Conservation (phyloP, 1,284 basidiomycete species). For the Rhodotorula mucilaginosa region DNA sequence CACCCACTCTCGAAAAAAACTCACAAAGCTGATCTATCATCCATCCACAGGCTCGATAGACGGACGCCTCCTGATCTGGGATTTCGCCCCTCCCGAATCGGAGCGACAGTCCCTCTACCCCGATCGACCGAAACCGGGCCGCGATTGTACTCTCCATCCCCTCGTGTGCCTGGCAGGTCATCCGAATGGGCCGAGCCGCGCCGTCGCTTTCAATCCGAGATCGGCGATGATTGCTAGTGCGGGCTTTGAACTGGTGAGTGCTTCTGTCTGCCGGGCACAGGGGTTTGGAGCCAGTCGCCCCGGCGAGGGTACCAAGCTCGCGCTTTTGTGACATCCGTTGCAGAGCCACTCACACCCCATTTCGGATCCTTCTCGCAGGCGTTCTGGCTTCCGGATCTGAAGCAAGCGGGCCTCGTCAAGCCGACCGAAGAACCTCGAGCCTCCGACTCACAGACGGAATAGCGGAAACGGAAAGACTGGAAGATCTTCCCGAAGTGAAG, state of each 20-base stretch:
- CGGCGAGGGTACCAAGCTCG: no score
- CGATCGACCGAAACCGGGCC: conserved; percentile 39
- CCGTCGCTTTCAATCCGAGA: conserved; percentile 82
- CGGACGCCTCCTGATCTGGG: conserved; percentile 77
- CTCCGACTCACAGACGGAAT: no score
- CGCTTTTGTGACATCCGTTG: no score
- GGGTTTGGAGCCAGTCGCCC: neutral
- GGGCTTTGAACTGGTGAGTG: conserved; percentile 75
- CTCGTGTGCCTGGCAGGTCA: conserved; percentile 67
- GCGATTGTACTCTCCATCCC: conserved; percentile 58
- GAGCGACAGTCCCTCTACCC: conserved; percentile 14
- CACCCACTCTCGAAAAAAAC: no score
- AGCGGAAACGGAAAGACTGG: neutral
- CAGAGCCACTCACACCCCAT: neutral
- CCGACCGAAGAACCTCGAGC: conserved; percentile 2
- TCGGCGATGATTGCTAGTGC: conserved; percentile 83
- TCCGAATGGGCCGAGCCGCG: conserved; percentile 68
- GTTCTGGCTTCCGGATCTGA: conserved; percentile 74
- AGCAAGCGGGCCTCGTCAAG: conserved; percentile 51
- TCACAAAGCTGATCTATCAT: no score
- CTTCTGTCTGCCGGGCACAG: neutral
- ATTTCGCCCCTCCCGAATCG: conserved; percentile 53
- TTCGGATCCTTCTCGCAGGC: conserved; percentile 56
- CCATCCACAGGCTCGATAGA: conserved; percentile 67
- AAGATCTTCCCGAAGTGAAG: neutral